A percentile compares a stretch with the other conserved stretches of the same genome.
phyloP scores from a whole-genome alignment of 2,329 filamentous ascomycete species.

The Coniochaeta hoffmannii region DNA sequence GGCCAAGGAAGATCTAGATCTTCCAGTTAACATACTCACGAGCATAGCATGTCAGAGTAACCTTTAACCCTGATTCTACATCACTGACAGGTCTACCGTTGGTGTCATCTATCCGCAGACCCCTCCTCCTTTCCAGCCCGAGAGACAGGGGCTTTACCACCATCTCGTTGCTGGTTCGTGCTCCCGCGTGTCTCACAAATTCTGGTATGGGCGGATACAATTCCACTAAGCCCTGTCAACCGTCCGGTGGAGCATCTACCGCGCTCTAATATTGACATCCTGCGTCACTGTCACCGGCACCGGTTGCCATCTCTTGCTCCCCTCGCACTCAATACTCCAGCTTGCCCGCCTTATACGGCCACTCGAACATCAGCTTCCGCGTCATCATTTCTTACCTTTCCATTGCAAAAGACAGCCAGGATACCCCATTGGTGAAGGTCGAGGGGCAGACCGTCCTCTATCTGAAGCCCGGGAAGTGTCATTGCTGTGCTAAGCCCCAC shows the following conservation, averaged over 20 bases:
- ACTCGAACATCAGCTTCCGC: neutral
- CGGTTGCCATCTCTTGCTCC: neutral
- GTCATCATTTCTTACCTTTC: slow-evolving; percentile 1
- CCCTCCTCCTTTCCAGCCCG: slow-evolving; percentile 4
- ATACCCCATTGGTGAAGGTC: neutral
- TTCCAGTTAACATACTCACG: slow-evolving; percentile 1
- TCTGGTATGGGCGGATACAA: neutral
- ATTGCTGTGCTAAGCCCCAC: slow-evolving; percentile 12
- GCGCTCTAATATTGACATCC: slow-evolving; percentile 5
- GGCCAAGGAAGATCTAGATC: neutral
- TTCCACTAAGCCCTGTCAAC: slow-evolving; percentile 3
- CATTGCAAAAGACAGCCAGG: neutral
- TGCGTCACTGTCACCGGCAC: slow-evolving; percentile 2
- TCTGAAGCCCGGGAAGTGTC: slow-evolving; percentile 4
- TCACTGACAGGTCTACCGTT: no score
- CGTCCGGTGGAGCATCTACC: neutral
- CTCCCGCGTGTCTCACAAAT: neutral
- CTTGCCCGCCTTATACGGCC: neutral
- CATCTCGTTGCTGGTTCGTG: neutral
- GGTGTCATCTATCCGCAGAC: neutral
- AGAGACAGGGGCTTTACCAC: neutral
- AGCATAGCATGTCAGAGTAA: no score
- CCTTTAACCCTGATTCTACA: no score
- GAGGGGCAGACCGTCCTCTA: slow-evolving; percentile 3
- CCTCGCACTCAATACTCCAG: neutral